Percentiles rank a stretch among this genome's conserved stretches.
These are phyloP conservation scores for Cladorrhinum sp. DNA, from an alignment of 2,329 filamentous ascomycete genomes.

Conservation along the genomic window DNA sequence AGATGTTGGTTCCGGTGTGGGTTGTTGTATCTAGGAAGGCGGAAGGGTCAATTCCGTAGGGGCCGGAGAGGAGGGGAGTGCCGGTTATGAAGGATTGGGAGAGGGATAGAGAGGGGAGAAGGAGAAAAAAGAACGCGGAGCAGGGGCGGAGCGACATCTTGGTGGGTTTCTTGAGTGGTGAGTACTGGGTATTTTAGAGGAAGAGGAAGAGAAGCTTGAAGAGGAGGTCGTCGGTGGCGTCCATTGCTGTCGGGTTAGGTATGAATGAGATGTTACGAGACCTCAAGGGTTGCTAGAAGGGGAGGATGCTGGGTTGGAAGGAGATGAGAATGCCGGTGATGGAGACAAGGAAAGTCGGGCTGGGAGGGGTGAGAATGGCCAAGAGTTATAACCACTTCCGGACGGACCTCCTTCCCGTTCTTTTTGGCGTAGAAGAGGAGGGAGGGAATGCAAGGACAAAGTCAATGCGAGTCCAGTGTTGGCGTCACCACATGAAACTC, in stretches of 20 bases:
- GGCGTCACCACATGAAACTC: not conserved
- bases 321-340: not conserved
- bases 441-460: not conserved
- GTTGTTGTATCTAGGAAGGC: slow-evolving; percentile 7
- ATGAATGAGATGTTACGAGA: not conserved
- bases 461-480: not conserved
- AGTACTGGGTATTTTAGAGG: not conserved
- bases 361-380: not conserved
- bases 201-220: slow-evolving; percentile 9
- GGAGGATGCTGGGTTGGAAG: not conserved
- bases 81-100: slow-evolving; percentile 15
- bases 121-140: not conserved
- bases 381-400: slow-evolving; percentile 1
- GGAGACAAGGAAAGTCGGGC: not conserved
- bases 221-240: slow-evolving; percentile 7
- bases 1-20: slow-evolving; percentile 1
- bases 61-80: slow-evolving; percentile 7
- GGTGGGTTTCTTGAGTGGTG: not conserved
- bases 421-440: not conserved
- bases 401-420: not conserved
- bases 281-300: not conserved
- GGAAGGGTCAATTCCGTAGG: slow-evolving; percentile 10
- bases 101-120: slow-evolving; percentile 8
- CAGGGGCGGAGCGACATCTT: not conserved
- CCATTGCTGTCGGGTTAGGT: not conserved